Evolutionary conservation across 2,329 filamentous ascomycete genomes (phyloP), one percentile per base, ranked within the genome.

Genomic region (Teratosphaeria zuluensis): DNA sequence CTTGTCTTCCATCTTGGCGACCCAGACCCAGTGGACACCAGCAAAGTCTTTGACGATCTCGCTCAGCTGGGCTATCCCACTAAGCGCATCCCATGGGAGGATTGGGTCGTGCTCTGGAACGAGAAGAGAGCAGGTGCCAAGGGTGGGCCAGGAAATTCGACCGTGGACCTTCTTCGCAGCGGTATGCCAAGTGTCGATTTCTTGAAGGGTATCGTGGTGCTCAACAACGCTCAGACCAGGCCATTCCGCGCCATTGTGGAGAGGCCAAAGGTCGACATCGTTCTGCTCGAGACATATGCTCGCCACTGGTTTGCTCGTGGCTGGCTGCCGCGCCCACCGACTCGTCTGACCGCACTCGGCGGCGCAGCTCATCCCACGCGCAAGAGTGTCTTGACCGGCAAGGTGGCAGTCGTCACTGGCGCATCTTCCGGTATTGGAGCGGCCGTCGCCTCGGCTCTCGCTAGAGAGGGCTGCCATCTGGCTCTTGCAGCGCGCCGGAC

Each of bases 221-320:
- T 92, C 48, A 84, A 89, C 69, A 88, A 91, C 66, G 80, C 81
- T 11, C 80, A 81, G 56, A 92, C 89, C 0, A 78, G 81, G 51
- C 82, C 86, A 0, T 78, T 84, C 55, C 82, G 73, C 69, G 80
- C 74, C 65, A 79, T 66, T 60, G 77, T 91, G 1, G 77, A 84
- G 63, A 80, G 88, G 4, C 86, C 87, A 1, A 85, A 84, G 71
- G 86, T 91, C 28, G 86, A 91, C 67, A 77, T 74, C 19, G 78
- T 82, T 14, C 76, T 92, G n/a, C 80, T 91, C 6, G 85, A 89
- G 70, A 92, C 85, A 0, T 92, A 92, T 69, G 83, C 86, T 24
- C 86, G 89, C 16, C 87, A 92, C 70, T 92, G 89, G 79, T 92
- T 87, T 68, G 87, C 87, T 19, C 78, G 89, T 70, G 89, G 89